Base-by-base conservation (phyloP, 1,284 basidiomycete species). In the Trichosporon inkin region DNA sequence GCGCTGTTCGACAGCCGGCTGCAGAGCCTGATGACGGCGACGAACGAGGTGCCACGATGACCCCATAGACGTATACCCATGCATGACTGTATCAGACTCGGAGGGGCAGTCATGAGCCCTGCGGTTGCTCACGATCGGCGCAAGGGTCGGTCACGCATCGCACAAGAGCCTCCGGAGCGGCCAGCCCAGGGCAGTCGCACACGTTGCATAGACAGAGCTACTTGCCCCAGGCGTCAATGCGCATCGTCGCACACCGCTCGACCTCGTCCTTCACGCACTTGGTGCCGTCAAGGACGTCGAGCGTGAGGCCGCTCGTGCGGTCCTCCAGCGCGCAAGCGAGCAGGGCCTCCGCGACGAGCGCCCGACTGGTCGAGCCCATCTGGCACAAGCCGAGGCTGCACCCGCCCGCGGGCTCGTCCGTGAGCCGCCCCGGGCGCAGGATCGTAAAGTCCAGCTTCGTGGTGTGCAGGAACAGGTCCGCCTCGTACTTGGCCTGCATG, bases 1-100 rank as follows among this genome's bases (percentile, higher is more conserved):
- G 89, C 93, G 68, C 86, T 85, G 10, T 99, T 99, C 71, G 95
- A 99, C 71, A 81, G 79, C 37, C 84, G 86, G 57, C 68, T 82
- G 57, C 69, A 73, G 44, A 63, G 63, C 0, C 67, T 80, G 16
- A 77, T 81, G 11, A 67, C 66, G 1, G 60, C 58, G 16, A 68
- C 70, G 19, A 75, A 76, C 36, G 61, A 55, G 11, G 53, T 37
- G 53, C 17, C 24, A 19, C 13, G 35, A 11, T 47, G 11, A 34
- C 13, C 35, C 14, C 52, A 22, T 32, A 28, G 20, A 32, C 28
- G 28, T 32, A 32, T 32, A 32, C 28, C 28, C 28, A 32, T 32
- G 28, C 8, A 32, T 32, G 4, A 8, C 8, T 32, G 28, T 32
- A 4, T 8, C 28, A 32, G 28, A 32, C n/a, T n/a, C n/a, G n/a